A percentile compares a stretch with the other conserved stretches of the same genome.
phyloP scores from a whole-genome alignment of 441 rosid species.

The Jatropha podagrica region DNA sequence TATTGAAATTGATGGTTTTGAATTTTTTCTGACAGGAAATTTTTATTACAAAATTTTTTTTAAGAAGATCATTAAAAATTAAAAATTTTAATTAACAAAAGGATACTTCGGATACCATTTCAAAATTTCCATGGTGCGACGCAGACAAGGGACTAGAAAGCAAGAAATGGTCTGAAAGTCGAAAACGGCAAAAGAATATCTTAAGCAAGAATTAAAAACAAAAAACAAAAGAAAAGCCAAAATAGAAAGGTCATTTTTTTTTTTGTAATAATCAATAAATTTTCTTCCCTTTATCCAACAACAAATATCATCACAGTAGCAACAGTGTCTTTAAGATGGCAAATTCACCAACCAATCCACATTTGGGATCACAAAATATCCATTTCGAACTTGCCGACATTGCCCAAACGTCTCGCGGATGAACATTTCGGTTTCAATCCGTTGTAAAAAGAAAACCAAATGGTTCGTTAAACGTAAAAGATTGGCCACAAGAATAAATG shows the following conservation, averaged over 20 bases:
- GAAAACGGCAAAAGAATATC: not conserved
- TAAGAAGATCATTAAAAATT: too few species aligned
- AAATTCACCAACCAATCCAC: not conserved
- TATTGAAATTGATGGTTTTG: too few species aligned
- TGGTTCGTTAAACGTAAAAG: slow-evolving; percentile 23
- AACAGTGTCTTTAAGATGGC: not conserved
- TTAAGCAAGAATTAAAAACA: not conserved
- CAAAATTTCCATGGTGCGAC: too few species aligned
- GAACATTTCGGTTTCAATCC: slow-evolving; percentile 27
- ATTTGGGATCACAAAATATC: slow-evolving; percentile 1
- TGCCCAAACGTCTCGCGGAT: slow-evolving; percentile 27
- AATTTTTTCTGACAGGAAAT: too few species aligned
- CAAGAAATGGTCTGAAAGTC: not conserved
- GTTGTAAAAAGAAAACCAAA: slow-evolving; percentile 20
- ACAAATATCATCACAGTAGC: too few species aligned
- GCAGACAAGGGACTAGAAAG: not conserved
- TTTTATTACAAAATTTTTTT: too few species aligned
- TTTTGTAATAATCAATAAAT: not conserved
- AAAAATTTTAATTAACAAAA: too few species aligned
- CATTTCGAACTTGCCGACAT: slow-evolving; percentile 32
- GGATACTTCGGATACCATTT: too few species aligned
- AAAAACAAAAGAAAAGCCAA: not conserved
- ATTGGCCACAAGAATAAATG: slow-evolving; percentile 31
- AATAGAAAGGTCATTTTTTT: not conserved
- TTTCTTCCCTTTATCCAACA: not conserved